Evolutionary conservation across 106 monocot genomes (phyloP), one percentile per base, ranked within the genome.

Genomic region (Platanthera guangdongensis): DNA sequence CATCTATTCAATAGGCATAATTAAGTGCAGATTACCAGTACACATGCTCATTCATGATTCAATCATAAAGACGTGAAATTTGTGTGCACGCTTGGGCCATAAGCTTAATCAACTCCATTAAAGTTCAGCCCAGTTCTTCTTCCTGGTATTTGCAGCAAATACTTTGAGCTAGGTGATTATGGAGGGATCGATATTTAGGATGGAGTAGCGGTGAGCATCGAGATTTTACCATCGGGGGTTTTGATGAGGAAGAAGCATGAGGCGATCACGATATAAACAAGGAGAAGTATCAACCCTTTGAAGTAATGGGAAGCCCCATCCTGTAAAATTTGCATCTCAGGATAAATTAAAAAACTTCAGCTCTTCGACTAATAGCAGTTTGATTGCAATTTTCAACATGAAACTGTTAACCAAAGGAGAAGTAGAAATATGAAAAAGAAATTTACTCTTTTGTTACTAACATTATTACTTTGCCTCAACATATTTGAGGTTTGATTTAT

Each of bases 251-350:
- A 89, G 60, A 89, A 89, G 69, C 89, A 84, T 6, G 79, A 81
- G 49, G 73, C 81, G 14, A 89, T 89, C 50, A 76, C 84, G 19
- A 84, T 22, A 71, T 89, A 89, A 74, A 71, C 74, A 9, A 86
- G 84, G 25, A 89, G 70, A 25, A 86, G 86, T 50, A 86, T 71
- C 52, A 81, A 18, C 8, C 89, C 89, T 52, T 89, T 86, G 47
- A 89, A 12, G 77, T 86, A 89, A 53, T 89, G 89, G 21, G 89
- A 86, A 28, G 84, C 79, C 6, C 89, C 89, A 75, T 89, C 89
- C 84, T 89, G 74, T 21, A 84, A 53, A 55, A 14, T 55, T 55
- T 55, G 55, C 55, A 14, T 11, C 16, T 14, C 12, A 55, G 12
- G 55, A 14, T 10, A 39, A 4, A 39, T 16, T 65, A 71, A 71